phyloP scores from a whole-genome alignment of 2,329 filamentous ascomycete genomes.

The Biscogniauxia sp. region DNA sequence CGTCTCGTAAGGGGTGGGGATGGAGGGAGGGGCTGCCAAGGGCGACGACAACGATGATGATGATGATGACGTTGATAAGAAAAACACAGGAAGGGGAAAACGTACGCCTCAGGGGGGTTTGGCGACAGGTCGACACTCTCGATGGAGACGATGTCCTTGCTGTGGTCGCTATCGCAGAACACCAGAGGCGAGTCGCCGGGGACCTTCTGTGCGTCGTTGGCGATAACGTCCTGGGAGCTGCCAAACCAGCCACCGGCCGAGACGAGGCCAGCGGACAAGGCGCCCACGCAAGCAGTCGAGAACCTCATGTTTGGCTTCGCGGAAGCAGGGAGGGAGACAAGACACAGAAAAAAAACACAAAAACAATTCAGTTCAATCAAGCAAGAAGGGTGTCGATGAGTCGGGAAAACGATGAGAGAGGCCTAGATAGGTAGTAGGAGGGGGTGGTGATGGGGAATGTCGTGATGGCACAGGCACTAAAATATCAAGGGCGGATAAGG shows the following conservation, averaged over 20 bases:
- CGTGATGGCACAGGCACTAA: background rate
- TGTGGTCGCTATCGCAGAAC: slow-evolving; percentile 68
- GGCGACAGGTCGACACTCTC: slow-evolving; percentile 76
- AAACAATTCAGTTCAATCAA: background rate
- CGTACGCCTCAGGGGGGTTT: slow-evolving; percentile 85
- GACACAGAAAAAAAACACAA: background rate
- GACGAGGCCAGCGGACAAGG: slow-evolving; percentile 39
- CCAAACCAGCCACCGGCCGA: slow-evolving; percentile 49
- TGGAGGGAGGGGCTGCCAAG: no score
- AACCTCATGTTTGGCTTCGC: slow-evolving; percentile 38
- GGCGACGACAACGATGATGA: slow-evolving; percentile 3
- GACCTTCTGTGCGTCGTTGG: slow-evolving; percentile 59
- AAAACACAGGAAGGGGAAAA: slow-evolving; percentile 22
- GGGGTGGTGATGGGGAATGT: background rate
- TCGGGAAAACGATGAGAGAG: background rate
- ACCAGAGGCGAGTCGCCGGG: slow-evolving; percentile 82
- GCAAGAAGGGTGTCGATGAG: no score
- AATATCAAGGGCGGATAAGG: no score
- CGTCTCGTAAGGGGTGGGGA: no score
- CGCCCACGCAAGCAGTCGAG: slow-evolving; percentile 42
- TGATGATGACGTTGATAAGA: no score
- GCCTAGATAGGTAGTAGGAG: no score
- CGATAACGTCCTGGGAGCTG: slow-evolving; percentile 46
- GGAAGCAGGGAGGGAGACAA: background rate
- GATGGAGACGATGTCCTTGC: slow-evolving; percentile 70